Evolutionary conservation across 495 filamentous ascomycete genomes (phyloP), one percentile per base, ranked within the genome.

Genomic region (Staphylotrichum longicolle): DNA sequence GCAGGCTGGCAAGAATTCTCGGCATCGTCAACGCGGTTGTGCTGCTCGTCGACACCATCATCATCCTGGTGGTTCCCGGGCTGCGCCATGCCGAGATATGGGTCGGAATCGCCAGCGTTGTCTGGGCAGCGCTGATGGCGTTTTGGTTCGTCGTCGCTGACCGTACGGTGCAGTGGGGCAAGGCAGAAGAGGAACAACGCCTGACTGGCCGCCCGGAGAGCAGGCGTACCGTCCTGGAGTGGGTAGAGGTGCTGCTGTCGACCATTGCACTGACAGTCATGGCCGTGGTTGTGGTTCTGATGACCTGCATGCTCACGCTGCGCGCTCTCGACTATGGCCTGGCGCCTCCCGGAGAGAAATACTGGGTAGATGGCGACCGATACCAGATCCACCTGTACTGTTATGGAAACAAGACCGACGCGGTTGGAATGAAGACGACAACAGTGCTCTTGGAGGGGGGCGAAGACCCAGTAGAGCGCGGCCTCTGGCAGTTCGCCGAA

Each of bases 131-230:
- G 59, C n/a, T 80, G 8, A 74, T 79, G 68, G 68, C 75, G 5
- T 37, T 74, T 9, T 81, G 77, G 77, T 72, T 73, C 10, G 60
- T 80, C 14, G 50, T 64, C 6, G 76, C 71, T 7, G 78, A 80
- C 54, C 71, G 88, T n/a, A 80, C 89, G 7, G 94, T 98, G 12
- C 81, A 86, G 54, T 95, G 91, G 86, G 94, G 93, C 32, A 97
- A 97, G 72, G 77, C 76, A 0, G 90, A 96, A 63, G 94, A 98
- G 69, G 94, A 98, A 73, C 87, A 95, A 67, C 83, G 94, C 14
- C 78, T 98, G 11, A 98, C 94, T 1, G 94, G 94, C 34, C 87
- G 91, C n/a, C 80, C 84, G 14, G 93, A 97, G 74, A 92, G 86
- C 10, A 86, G 92, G 27, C 86, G 93, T 11, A 89, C 91, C 0